Base-by-base conservation (phyloP, 108 stramenopile genomes). In the Bacterosira constricta region DNA sequence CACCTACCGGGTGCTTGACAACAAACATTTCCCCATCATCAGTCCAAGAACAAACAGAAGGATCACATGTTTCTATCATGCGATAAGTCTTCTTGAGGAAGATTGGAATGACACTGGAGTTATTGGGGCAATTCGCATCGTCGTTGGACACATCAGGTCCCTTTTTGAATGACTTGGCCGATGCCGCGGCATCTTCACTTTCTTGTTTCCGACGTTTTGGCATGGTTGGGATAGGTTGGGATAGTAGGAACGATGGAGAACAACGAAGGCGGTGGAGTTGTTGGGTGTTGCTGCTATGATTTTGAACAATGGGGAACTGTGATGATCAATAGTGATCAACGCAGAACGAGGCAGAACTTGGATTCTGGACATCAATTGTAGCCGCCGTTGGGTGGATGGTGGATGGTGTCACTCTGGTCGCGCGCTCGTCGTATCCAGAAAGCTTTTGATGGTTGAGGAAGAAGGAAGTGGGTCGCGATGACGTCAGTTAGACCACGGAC, bases 51-150 rank as follows among this genome's bases (percentile, higher is more conserved):
- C 88, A 88, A 54, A 94, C 88, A 10, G 36, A 46, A 3, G 83
- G 71, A 49, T 88, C 88, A 69, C 90, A 90, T 18, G 81, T 90
- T 3, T 91, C 89, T 45, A 94, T 92, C 90, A 94, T 90, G 49
- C 86, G 86, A 80, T 91, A 91, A 3, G 88, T 86, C 74, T 94
- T 94, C 71, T 91, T 90, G 37, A 94, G 81, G 60, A 94, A 94
- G 74, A 94, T 90, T 18, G 93, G 93, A 42, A 90, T 89, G 10
- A 86, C 26, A 20, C 12, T 39, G 50, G 53, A 15, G 13, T 26
- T n/a, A 1, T 34, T 50, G n/a, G 53, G 27, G 25, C 42, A 26
- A 27, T 10, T 32, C 21, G 45, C 44, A 20, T 54, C 53, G 13
- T 54, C 53, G 0, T 54, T 34, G 17, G 53, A 31, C 34, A n/a